Evolutionary conservation across 768 basidiomycete species (phyloP).

Genomic region (Boletus subcaerulescens): DNA sequence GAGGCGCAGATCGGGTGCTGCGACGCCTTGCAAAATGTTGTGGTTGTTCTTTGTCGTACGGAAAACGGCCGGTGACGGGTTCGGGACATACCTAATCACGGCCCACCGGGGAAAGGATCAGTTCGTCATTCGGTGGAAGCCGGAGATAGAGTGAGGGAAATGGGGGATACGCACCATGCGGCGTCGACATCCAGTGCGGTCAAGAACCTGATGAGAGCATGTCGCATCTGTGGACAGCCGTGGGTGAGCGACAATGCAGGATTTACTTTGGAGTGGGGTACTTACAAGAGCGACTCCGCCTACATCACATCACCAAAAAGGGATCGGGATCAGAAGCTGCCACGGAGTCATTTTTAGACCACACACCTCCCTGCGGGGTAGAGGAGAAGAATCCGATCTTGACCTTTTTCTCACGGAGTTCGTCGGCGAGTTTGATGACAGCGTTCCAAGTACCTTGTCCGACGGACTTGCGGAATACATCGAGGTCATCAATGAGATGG

Average conservation of each 20-base stretch:
- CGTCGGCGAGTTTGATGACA: constrained; percentile 77
- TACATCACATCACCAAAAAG: constrained; percentile 29
- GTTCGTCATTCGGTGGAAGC: not conserved
- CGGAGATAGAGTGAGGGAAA: constrained; percentile 3
- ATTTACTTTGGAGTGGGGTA: constrained; percentile 24
- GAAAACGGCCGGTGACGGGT: constrained; percentile 86
- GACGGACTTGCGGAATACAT: constrained; percentile 73
- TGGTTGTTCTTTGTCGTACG: constrained; percentile 95
- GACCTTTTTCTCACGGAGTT: constrained; percentile 80
- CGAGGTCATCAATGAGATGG: constrained; percentile 79
- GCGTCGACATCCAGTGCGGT: constrained; percentile 74
- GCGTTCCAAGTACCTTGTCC: constrained; percentile 75
- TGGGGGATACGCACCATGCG: constrained; percentile 60
- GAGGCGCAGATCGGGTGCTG: constrained; percentile 71
- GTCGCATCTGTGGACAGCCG: constrained; percentile 68
- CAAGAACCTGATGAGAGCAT: constrained; percentile 87
- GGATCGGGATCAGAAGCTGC: constrained; percentile 22
- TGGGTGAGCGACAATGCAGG: constrained; percentile 10
- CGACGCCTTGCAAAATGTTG: constrained; percentile 93
- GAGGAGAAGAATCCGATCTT: constrained; percentile 94
- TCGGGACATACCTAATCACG: constrained; percentile 75
- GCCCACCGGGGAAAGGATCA: not conserved
- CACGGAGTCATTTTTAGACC: constrained; percentile 1
- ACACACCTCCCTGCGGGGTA: constrained; percentile 87
- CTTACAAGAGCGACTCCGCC: constrained; percentile 91